Evolutionary conservation across 495 filamentous ascomycete species (phyloP), one percentile per base, ranked within the genome.

Genomic region (Hypoxylon rickii): DNA sequence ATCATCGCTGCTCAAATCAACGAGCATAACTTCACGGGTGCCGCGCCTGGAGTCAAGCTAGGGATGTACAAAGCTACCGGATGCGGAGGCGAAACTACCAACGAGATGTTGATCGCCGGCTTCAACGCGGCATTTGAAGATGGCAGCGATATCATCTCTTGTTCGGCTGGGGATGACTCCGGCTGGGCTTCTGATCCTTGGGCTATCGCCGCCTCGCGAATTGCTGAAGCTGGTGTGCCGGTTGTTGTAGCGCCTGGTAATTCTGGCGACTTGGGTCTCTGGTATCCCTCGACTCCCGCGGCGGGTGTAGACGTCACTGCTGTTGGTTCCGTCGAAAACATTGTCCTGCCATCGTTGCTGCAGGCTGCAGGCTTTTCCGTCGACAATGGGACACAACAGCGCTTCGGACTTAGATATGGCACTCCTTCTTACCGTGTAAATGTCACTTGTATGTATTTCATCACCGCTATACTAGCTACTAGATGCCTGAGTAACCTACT

Each of bases 21-120:
- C 18, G 53, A 65, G 32, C 42, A 64, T 15, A 53, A 65, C 18
- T 74, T 77, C 50, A 68, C 73, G n/a, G 72, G 74, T 17, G 74
- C 74, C 17, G 74, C 74, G 6, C 74, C 74, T 0, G 73, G 70
- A 37, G 72, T 70, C 13, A 76, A 64, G 17, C 52, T 77, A 6
- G 70, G 72, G 34, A 66, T 67, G 22, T 77, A 76, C 24, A 72
- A 70, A 21, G 64, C 71, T 19, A 58, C 67, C 21, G 69, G 69
- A 17, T 72, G 67, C 40, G 36, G 24, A 3, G 45, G 49, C 4
- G 31, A 24, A 5, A 65, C 68, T 3, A 65, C 55, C 8, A 66
- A 68, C 21, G 68, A 69, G 50, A 56, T 67, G 6, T 33, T 74
- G 46, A 63, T 70, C 19, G 45, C 44, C 3, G 73, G 69, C 13